Conservation (phyloP, 257 asterid species). For the Solanum sitiens region DNA sequence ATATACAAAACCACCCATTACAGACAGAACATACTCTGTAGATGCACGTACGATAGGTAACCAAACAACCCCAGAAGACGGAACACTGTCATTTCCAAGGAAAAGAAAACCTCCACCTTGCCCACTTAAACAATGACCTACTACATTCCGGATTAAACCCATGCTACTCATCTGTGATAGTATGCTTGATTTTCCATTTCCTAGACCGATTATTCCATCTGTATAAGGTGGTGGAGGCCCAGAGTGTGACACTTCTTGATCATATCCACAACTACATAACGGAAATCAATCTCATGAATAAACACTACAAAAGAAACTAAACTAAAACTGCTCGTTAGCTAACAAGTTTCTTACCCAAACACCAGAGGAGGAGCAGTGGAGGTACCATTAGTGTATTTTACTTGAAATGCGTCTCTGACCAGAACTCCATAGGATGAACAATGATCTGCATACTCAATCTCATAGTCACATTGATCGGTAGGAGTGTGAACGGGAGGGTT, state of each 20-base stretch:
- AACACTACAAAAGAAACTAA: no score
- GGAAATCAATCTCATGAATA: background rate
- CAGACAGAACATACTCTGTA: slow-evolving; percentile 12
- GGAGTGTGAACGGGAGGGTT: slow-evolving; percentile 23
- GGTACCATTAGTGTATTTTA: slow-evolving; percentile 49
- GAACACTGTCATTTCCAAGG: slow-evolving; percentile 69
- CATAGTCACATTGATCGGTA: slow-evolving; percentile 76
- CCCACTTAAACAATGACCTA: slow-evolving; percentile 73
- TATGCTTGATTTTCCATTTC: slow-evolving; percentile 69
- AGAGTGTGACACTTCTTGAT: slow-evolving; percentile 57
- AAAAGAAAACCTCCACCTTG: slow-evolving; percentile 79
- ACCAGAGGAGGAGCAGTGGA: slow-evolving; percentile 48
- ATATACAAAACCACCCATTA: background rate
- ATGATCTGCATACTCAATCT: slow-evolving; percentile 68
- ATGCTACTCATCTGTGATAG: slow-evolving; percentile 39
- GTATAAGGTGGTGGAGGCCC: slow-evolving; percentile 35
- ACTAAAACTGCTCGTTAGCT: no score
- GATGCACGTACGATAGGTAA: slow-evolving; percentile 9
- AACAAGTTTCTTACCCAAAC: slow-evolving; percentile 43
- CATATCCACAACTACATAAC: slow-evolving; percentile 68
- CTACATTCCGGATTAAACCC: slow-evolving; percentile 57
- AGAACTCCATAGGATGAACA: slow-evolving; percentile 79
- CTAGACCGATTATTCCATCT: slow-evolving; percentile 94
- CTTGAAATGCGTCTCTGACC: slow-evolving; percentile 54
- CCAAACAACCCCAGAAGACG: slow-evolving; percentile 29